Base-by-base conservation (phyloP, 176 grass and related monocot genomes). In the Zizania latifolia region DNA sequence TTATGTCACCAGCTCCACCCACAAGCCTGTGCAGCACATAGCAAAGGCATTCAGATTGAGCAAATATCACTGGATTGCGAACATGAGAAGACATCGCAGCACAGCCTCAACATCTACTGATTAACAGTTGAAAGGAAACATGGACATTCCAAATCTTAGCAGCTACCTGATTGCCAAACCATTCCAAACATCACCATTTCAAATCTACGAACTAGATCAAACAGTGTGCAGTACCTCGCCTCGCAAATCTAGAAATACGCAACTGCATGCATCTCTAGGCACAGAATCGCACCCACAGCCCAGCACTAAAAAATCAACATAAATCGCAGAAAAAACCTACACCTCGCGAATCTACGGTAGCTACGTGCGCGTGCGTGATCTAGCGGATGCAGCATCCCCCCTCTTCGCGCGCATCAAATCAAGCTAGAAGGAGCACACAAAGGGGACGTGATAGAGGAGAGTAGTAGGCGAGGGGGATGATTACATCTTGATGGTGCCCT, bases 401-500 rank as follows among this genome's bases (percentile, higher is more conserved):
- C 40, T 40, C 3, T 2, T 3, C 22, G 62, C 23, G 4, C 48
- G n/a, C 3, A 53, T 0, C 48, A 22, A 21, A 53, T 22, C 48
- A 53, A 51, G 7, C 83, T 24, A 13, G 60, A 19, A 10, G 17
- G 16, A n/a, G 14, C 53, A 19, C 40, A 9, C 10, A 2, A 26
- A 6, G 12, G 22, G 13, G 2, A 14, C 19, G 34, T 4, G 34
- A 6, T 13, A 24, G 13, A 3, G 57, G 8, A 5, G 46, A 37
- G 28, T 21, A 2, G 31, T 22, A 22, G 27, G 1, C 19, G 3
- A 0, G 28, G 14, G 19, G 2, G 23, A 66, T 0, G 10, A 14
- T 71, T 82, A 98, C 95, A 98, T 98, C 83, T 98, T 98, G 86
- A 90, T 92, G 71, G 95, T 98, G 76, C 91, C 95, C 72, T 94